These are phyloP conservation scores for Cercospora sp. DNA, from an alignment of 2,329 filamentous ascomycete species.

Conservation along the genomic window DNA sequence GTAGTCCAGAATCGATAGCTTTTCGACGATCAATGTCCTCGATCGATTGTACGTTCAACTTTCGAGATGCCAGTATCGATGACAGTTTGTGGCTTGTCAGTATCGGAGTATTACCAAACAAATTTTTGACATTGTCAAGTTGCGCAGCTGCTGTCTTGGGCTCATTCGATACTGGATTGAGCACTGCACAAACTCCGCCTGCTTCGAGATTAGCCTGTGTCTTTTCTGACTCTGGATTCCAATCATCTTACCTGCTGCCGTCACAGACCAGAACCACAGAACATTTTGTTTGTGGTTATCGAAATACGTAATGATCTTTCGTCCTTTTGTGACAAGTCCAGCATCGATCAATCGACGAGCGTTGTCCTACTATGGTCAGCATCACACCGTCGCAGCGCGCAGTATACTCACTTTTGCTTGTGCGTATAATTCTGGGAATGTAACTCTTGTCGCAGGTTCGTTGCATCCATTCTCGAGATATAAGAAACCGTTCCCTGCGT, in stretches of 20 bases:
- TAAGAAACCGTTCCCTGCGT: conserved; percentile 10
- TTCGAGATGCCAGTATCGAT: conserved; percentile 17
- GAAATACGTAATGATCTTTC: conserved; percentile 37
- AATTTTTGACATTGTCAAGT: conserved; percentile 24
- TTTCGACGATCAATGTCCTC: conserved; percentile 15
- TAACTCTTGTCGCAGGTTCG: conserved; percentile 15
- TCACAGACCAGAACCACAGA: conserved; percentile 46
- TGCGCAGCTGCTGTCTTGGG: conserved; percentile 29
- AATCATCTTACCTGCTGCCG: conserved; percentile 32
- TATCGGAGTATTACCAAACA: conserved; percentile 20
- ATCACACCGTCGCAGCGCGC: not conserved
- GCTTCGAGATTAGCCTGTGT: not conserved
- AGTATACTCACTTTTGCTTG: conserved; percentile 19
- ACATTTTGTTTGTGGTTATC: conserved; percentile 43
- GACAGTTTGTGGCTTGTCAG: conserved; percentile 23
- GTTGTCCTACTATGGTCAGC: conserved; percentile 17
- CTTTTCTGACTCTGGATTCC: not conserved
- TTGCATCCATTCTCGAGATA: conserved; percentile 20
- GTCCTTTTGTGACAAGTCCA: conserved; percentile 22
- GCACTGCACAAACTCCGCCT: conserved; percentile 31
- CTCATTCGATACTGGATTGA: conserved; percentile 29
- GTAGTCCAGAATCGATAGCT: conserved; percentile 13
- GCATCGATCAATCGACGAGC: conserved; percentile 18
- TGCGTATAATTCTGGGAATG: conserved; percentile 21
- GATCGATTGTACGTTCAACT: conserved; percentile 21